Base-by-base conservation (phyloP, 352 stramenopile species). In the Pythium volutum region DNA sequence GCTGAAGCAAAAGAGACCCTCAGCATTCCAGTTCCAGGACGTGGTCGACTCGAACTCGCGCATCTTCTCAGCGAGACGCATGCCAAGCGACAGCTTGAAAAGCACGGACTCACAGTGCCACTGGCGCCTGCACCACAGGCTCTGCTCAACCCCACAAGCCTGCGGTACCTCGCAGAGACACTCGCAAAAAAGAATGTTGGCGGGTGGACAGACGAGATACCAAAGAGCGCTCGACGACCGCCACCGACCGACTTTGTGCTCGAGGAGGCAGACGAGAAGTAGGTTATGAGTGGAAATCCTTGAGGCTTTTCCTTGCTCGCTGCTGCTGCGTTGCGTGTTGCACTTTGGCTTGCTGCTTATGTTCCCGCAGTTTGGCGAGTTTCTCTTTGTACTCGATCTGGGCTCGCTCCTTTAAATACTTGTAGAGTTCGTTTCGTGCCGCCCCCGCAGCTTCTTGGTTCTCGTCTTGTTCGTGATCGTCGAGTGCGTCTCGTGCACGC, bases 341-440 rank as follows among this genome's bases (percentile, higher is more conserved):
- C 14, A 26, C 38, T 31, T 75, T 74, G 11, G 69, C 25, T 59
- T 74, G 49, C 47, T 77, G 70, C 46, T 80, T 77, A 39, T 71
- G 39, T 4, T 76, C 66, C 1, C 74, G 76, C 3, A 89, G 59
- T 25, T 62, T 74, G 16, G 71, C 59, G 0, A 88, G 43, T 29
- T 87, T 88, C 7, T 53, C n/a, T n/a, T 75, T 76, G 55, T 87
- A 88, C 58, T 90, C 81, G 23, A 54, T 12, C 47, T 88, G 66
- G 6, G 66, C 74, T 43, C 76, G 69, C 1, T 63, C 39, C 41
- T 81, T 72, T 9, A 90, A 26, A 29, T 79, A 87, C 46, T 78
- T 88, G 23, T 76, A 26, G 2, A 88, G 55, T 8, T 66, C 64
- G 20, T 68, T 67, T 22, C 27, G 27, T 15, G 59, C 50, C n/a